Evolutionary conservation across 1,284 basidiomycete genomes (phyloP), one percentile per base, ranked within the genome.

Genomic region (Peniophora sp.): DNA sequence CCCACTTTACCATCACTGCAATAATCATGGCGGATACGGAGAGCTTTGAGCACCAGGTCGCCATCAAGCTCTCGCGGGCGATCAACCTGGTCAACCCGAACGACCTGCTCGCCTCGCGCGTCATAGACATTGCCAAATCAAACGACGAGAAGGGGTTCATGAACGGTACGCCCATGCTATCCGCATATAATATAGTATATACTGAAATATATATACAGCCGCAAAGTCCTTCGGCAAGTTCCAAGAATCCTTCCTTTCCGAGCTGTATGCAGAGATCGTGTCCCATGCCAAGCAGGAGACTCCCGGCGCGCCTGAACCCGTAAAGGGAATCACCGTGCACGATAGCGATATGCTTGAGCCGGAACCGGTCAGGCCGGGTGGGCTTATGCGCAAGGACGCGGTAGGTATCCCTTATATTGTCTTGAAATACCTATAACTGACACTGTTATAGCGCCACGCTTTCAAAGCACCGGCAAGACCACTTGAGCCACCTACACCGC

Each of bases 201-300:
- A 39, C 52, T 52, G 20, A 51, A 20, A 12, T 8, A 18, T 20
- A 32, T 56, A 57, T 54, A 50, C 60, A 83, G 92, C 92, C 57
- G 85, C 89, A 47, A 78, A 76, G 52, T 74, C 84, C 24, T 96
- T 96, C 69, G 92, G 91, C 64, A 88, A 91, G 70, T 94, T 95
- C 63, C 76, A 86, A 60, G 81, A 75, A 54, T 71, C 75, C 15
- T 78, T 81, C 51, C 70, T 86, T 20, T 61, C 75, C 24, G 76
- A 82, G 23, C 67, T 87, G 2, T 78, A 80, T 64, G 68, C 69
- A 53, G 72, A 77, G 52, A 78, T 79, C 50, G 58, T 83, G 60
- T 76, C 79, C 52, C 83, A 89, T 70, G 70, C 73, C 54, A 75
- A 81, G 64, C 81, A 88, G 68, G 77, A 84, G 63, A 73, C 71